Conservation (phyloP, 1,139 yeast genomes). For the Protomyces macrosporus region DNA sequence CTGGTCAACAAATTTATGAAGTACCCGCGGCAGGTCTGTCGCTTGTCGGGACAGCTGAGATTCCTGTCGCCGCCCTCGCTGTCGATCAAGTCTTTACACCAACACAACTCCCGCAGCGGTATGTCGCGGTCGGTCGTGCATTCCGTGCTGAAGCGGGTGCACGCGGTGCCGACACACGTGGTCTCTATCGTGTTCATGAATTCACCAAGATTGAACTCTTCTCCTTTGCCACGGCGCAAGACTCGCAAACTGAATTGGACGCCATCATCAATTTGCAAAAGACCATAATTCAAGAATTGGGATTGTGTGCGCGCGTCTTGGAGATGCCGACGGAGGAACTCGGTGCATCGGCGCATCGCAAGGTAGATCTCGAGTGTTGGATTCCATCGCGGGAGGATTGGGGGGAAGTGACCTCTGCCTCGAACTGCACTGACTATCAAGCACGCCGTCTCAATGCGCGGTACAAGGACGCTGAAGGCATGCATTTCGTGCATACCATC, state of each 20-base stretch:
- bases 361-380: conserved; percentile 94
- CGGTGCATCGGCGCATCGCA: conserved; percentile 89
- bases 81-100: conserved; percentile 41
- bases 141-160: conserved; percentile 98
- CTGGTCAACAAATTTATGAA: conserved; percentile 78
- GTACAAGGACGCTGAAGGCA: conserved; percentile 33
- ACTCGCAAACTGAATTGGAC: conserved; percentile 48
- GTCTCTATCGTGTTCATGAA: conserved; percentile 92
- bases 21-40: conserved; percentile 49
- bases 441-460: conserved; percentile 73
- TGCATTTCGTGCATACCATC: conserved; percentile 63
- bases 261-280: conserved; percentile 61
- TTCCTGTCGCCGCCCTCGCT: conserved; percentile 75
- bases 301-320: conserved; percentile 72
- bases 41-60: conserved; percentile 92
- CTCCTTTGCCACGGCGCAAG: conserved; percentile 54
- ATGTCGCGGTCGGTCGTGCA: conserved; percentile 80
- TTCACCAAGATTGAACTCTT: conserved; percentile 95
- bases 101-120: conserved; percentile 49
- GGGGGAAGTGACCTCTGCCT: conserved; percentile 90
- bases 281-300: conserved; percentile 58
- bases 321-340: conserved; percentile 87
- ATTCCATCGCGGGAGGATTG: conserved; percentile 94
- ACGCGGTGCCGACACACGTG: conserved; percentile 86
- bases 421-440: conserved; percentile 91